Conservation (phyloP, 805 yeast genomes). For the Kuraishia capsulata region DNA sequence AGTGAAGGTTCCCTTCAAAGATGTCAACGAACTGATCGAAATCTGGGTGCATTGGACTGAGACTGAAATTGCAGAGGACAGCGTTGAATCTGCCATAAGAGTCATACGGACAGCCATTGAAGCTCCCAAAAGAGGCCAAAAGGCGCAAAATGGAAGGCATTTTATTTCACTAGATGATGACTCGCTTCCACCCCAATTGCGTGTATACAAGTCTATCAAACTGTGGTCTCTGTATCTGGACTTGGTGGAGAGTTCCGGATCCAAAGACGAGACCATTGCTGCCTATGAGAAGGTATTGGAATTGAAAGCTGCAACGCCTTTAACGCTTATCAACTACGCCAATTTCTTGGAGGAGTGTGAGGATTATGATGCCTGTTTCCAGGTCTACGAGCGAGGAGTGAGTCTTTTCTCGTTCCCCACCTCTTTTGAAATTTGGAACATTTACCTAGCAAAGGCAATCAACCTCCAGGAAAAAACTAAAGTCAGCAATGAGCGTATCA, state of each 20-base stretch:
- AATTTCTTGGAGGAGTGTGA: constrained; percentile 41
- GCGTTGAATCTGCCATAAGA: constrained; percentile 28
- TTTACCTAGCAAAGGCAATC: constrained; percentile 49
- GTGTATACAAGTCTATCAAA: constrained; percentile 50
- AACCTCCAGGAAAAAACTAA: constrained; percentile 18
- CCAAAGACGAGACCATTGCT: constrained; percentile 25
- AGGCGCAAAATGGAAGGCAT: neutral
- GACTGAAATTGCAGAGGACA: constrained; percentile 41
- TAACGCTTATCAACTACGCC: constrained; percentile 58
- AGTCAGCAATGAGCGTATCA: constrained; percentile 39
- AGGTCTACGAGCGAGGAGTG: constrained; percentile 64
- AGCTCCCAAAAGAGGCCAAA: constrained; percentile 8
- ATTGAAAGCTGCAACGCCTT: constrained; percentile 61
- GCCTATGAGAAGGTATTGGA: constrained; percentile 47
- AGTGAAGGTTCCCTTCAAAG: constrained; percentile 57
- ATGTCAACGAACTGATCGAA: constrained; percentile 54
- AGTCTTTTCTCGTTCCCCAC: constrained; percentile 49
- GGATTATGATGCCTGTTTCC: constrained; percentile 40
- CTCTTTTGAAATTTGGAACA: constrained; percentile 62
- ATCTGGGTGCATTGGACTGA: constrained; percentile 76
- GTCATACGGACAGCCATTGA: constrained; percentile 25
- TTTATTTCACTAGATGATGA: constrained; percentile 21
- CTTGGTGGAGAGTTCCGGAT: constrained; percentile 48
- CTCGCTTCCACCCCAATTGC: constrained; percentile 40
- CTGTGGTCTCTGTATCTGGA: constrained; percentile 75